Base-by-base conservation (phyloP, 179 eudicot genomes). In the Silene noctiflora region DNA sequence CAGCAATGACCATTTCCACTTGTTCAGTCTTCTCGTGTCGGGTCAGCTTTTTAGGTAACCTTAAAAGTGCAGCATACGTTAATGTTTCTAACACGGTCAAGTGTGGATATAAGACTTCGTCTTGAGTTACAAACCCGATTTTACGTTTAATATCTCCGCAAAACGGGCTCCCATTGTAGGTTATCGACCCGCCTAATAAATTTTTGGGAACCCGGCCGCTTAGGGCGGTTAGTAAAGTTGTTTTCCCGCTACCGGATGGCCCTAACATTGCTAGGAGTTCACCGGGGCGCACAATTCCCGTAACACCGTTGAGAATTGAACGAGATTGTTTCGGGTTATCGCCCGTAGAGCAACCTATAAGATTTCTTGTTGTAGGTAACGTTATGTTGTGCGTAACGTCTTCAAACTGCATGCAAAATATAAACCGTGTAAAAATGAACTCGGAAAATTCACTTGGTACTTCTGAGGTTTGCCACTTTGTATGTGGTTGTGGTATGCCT, bases 221-320 rank as follows among this genome's bases (percentile, higher is more conserved):
- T 13, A 91, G 82, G 33, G 96, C 87, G 0, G 96, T 88, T 2
- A 91, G 75, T n/a, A 91, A 86, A 27, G 96, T 89, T 19, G 96
- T 91, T 75, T 91, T 91, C 5, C 93, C 96, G 53, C 93, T 89
- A 1, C 96, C 96, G 0, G 96, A 91, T 2, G 96, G 96, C 8
- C 96, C 96, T 14, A 91, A 81, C 96, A 91, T 91, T 51, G 90
- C 91, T 21, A 89, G 85, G 35, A 91, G 79, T 69, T 91, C 96
- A 14, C 96, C 96, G 2, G 96, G 93, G 11, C 81, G 81, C 29
- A 79, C 91, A 0, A 82, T 80, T 24, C 96, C 96, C 17, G 79
- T 89, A 4, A 88, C 89, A 1, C 85, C 86, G 3, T 81, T 84
- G 53, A 91, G 89, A 42, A 91, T 51, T 7, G 78, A 69, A 17